Percentiles rank a stretch among this genome's conserved stretches.
Conservation (phyloP, 345 rosid species). For the Salix viminalis region DNA sequence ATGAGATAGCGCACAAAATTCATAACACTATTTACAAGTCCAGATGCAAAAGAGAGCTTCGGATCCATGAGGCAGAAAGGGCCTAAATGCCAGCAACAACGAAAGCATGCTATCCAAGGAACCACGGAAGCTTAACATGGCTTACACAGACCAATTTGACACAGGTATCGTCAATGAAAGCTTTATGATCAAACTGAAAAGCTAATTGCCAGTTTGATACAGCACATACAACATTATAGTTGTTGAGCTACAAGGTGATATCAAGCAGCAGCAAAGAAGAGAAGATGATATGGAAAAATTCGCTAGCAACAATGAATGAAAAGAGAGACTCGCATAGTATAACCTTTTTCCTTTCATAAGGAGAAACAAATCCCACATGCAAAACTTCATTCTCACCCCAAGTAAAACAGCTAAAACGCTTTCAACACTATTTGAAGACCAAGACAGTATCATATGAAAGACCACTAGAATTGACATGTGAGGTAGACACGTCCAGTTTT, state of each 20-base stretch:
- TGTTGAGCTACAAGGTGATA: background rate
- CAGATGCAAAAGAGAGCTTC: background rate
- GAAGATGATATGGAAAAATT: background rate
- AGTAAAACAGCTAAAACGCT: background rate
- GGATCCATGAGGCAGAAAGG: too few species aligned
- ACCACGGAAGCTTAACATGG: background rate
- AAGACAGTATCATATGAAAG: background rate
- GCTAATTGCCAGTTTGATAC: background rate
- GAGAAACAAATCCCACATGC: background rate
- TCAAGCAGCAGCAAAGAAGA: background rate
- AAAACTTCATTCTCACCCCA: background rate
- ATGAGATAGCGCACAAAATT: background rate
- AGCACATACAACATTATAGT: background rate
- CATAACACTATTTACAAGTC: background rate
- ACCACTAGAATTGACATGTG: background rate
- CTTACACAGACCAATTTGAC: background rate
- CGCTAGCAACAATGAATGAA: background rate
- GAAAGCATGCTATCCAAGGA: background rate
- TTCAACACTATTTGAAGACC: background rate
- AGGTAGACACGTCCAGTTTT: background rate
- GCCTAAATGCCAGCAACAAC: background rate
- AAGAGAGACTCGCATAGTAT: background rate
- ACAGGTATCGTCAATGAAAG: background rate
- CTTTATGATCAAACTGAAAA: background rate
- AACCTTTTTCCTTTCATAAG: background rate